These are phyloP conservation scores for Plasmodium gaboni DNA, from an alignment of 169 alveolate genomes.

Conservation along the genomic window DNA sequence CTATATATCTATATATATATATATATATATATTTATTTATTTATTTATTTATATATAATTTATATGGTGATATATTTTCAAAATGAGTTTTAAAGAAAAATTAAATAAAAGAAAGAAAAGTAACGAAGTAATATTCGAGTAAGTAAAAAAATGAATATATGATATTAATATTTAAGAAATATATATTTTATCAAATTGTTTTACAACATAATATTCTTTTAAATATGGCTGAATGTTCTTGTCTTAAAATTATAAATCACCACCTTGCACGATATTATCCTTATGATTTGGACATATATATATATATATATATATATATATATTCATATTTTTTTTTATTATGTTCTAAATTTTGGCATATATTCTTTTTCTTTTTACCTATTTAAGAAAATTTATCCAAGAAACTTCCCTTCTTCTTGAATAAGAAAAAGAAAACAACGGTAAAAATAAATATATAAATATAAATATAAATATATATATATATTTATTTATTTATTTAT, in stretches of 20 bases:
- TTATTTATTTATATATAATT: no score
- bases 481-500: not conserved
- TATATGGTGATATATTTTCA: not conserved
- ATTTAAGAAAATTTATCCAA: conserved; percentile 22
- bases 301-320: not conserved
- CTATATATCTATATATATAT: no score
- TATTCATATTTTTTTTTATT: not conserved
- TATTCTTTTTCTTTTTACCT: not conserved
- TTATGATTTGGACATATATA: not conserved
- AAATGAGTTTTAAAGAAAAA: conserved; percentile 38
- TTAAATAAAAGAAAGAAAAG: conserved; percentile 3
- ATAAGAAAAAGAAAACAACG: not conserved
- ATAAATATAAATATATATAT: not conserved
- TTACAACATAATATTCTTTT: not conserved
- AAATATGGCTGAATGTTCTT: no score
- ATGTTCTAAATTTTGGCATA: not conserved
- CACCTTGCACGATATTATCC: no score
- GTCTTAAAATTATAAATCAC: no score
- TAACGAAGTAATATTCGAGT: conserved; percentile 42
- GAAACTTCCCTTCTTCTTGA: conserved; percentile 53
- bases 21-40: no score
- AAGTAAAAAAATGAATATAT: not conserved
- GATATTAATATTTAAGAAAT: not conserved
- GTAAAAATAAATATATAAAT: conserved; percentile 2
- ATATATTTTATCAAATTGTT: not conserved